Base-by-base conservation (phyloP, 2,329 filamentous ascomycete species). In the Penicillium sp. region DNA sequence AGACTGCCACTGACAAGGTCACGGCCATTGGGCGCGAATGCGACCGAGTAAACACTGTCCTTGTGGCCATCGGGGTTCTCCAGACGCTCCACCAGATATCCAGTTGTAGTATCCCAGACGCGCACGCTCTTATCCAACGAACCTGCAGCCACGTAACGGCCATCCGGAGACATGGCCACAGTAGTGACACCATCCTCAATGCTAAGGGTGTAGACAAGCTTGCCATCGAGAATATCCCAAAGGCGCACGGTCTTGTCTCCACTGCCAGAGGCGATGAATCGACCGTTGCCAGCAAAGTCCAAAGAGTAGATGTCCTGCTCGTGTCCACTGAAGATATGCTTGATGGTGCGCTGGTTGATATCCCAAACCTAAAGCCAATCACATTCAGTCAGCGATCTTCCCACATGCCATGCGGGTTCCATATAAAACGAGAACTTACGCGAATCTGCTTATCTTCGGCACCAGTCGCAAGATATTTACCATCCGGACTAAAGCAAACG, bases 131-230 rank as follows among this genome's bases (percentile, higher is more conserved):
- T 97, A 75, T 97, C 93, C 43, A 99, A 84, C 43, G 92, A 96
- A 48, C 94, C 94, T 42, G 94, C 94, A 7, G 94, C 94, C 33
- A 99, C 93, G 70, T 89, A 96, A 68, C 93, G 91, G 55, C 91
- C 93, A 75, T 97, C 93, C 7, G 93, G 93, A 33, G 93, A 97
- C 73, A 97, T 97, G 63, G 94, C 94, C 49, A 99, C 93, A 2
- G 94, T 97, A 2, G 93, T 97, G 41, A 97, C 94, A 51, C 94
- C 94, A 72, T 99, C 94, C 75, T 97, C 94, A 47, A 99, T 97
- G 49, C 87, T 90, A 50, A 97, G 85, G 9, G 89, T 93, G 60
- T 96, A 83, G 35, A 93, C 87, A 73, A 93, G 91, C 67, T 86
- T 85, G 64, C 89, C 89, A 59, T 87, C 86, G 70, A 96, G 89